Evolutionary conservation across 495 filamentous ascomycete species (phyloP).

Genomic region (Hamigera avellanea): DNA sequence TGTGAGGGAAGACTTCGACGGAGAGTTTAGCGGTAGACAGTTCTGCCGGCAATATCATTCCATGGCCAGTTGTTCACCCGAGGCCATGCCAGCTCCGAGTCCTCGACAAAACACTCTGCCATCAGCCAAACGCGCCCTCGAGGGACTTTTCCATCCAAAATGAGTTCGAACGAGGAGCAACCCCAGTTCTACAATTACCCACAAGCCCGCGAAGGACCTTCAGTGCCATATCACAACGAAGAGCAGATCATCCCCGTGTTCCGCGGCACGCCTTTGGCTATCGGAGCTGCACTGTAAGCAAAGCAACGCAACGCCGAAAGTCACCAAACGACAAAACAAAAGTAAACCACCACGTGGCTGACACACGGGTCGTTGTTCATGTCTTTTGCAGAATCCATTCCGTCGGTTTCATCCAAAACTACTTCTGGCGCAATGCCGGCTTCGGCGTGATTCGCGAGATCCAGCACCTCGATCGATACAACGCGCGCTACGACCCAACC

Average conservation of each 20-base stretch:
- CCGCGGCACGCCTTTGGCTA: slow-evolving; percentile 34
- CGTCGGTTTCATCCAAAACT: slow-evolving; percentile 39
- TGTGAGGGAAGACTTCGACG: slow-evolving; percentile 1
- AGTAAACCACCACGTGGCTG: too few relatives aligned
- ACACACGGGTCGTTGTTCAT: too few relatives aligned
- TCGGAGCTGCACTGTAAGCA: slow-evolving; percentile 39
- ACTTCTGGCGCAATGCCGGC: slow-evolving; percentile 67
- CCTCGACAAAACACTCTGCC: too few relatives aligned
- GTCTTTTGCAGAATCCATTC: slow-evolving; percentile 36
- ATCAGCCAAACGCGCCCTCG: too few relatives aligned
- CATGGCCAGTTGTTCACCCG: too few relatives aligned
- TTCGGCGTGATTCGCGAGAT: slow-evolving; percentile 52
- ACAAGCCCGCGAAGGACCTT: slow-evolving; percentile 27
- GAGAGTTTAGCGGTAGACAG: too few relatives aligned
- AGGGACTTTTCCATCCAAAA: slow-evolving; percentile 6
- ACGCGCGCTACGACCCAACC: slow-evolving; percentile 68
- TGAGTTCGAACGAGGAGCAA: slow-evolving; percentile 10
- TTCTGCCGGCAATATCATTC: too few relatives aligned
- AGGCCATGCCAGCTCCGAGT: too few relatives aligned
- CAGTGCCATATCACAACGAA: slow-evolving; percentile 36
- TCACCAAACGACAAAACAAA: too few relatives aligned
- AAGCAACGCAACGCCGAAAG: neutral
- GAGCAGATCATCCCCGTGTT: slow-evolving; percentile 41
- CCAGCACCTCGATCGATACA: slow-evolving; percentile 43
- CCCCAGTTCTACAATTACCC: slow-evolving; percentile 32